phyloP scores from a whole-genome alignment of 2,329 filamentous ascomycete species.

The Alternaria sp. region DNA sequence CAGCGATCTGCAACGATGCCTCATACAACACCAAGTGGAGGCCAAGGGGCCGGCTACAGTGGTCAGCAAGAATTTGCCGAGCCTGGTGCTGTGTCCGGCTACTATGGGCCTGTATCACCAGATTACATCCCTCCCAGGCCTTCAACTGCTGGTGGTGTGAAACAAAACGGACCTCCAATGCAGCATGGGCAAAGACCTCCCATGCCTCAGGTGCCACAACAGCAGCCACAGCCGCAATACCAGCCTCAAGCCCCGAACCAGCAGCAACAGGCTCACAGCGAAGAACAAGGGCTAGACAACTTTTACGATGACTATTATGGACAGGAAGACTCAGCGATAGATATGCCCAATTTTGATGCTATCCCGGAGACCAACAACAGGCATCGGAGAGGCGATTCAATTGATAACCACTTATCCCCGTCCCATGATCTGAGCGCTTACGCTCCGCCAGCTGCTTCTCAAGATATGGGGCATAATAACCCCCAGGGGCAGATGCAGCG shows the following conservation, averaged over 20 bases:
- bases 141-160: constrained; percentile 45
- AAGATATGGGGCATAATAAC: constrained; percentile 22
- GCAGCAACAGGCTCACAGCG: constrained; percentile 31
- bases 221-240: constrained; percentile 31
- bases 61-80: constrained; percentile 47
- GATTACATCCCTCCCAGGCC: constrained; percentile 48
- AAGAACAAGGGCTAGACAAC: constrained; percentile 56
- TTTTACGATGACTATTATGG: constrained; percentile 61
- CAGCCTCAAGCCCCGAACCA: constrained; percentile 33
- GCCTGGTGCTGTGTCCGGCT: constrained; percentile 45
- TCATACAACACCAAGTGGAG: constrained; percentile 34
- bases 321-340: constrained; percentile 57
- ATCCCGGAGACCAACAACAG: constrained; percentile 52
- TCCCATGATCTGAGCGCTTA: constrained; percentile 19
- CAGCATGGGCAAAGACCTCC: constrained; percentile 43
- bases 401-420: constrained; percentile 48
- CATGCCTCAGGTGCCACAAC: constrained; percentile 35
- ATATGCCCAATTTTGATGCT: constrained; percentile 72
- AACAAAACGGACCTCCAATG: constrained; percentile 30
- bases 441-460: constrained; percentile 16
- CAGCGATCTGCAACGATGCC: constrained; percentile 52
- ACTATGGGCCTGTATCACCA: constrained; percentile 50
- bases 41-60: constrained; percentile 25
- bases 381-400: constrained; percentile 49
- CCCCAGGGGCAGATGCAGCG: constrained; percentile 58